Evolutionary conservation across 108 stramenopile genomes (phyloP).

Genomic region (Chaetoceros muelleri): DNA sequence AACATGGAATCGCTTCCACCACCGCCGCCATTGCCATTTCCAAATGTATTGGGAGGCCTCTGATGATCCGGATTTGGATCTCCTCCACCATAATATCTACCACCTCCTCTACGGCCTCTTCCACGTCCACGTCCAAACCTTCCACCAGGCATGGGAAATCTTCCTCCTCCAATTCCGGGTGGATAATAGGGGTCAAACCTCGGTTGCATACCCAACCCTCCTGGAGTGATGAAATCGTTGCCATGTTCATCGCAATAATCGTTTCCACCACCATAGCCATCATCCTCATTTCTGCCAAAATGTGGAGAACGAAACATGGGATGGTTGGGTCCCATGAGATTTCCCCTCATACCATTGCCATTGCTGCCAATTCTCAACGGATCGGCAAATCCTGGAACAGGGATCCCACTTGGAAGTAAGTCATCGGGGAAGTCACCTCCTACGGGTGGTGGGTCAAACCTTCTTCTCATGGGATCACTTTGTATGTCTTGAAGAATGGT

Average conservation of each 20-base stretch:
- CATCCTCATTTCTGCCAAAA: constrained; percentile 9
- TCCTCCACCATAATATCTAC: constrained; percentile 34
- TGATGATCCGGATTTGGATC: constrained; percentile 76
- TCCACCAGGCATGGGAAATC: constrained; percentile 15
- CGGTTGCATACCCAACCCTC: constrained; percentile 62
- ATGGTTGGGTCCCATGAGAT: constrained; percentile 78
- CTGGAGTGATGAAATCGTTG: constrained; percentile 11
- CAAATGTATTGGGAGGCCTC: constrained; percentile 44
- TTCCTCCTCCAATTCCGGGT: constrained; percentile 36
- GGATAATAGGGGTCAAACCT: constrained; percentile 71
- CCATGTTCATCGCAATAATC: too few relatives aligned
- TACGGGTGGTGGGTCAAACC: neutral
- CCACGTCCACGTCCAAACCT: constrained; percentile 18
- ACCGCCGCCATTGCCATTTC: too few relatives aligned
- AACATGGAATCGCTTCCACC: neutral
- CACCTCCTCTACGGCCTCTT: constrained; percentile 15
- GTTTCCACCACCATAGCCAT: too few relatives aligned
- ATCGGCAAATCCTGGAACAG: constrained; percentile 16
- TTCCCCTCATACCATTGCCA: constrained; percentile 28
- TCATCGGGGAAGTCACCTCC: constrained; percentile 63
- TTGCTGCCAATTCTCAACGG: neutral
- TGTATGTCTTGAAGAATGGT: neutral
- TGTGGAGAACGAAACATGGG: constrained; percentile 43
- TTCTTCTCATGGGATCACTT: too few relatives aligned
- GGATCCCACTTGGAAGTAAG: constrained; percentile 50